Conservation (phyloP, 2,329 filamentous ascomycete genomes). For the Zalaria sp. region DNA sequence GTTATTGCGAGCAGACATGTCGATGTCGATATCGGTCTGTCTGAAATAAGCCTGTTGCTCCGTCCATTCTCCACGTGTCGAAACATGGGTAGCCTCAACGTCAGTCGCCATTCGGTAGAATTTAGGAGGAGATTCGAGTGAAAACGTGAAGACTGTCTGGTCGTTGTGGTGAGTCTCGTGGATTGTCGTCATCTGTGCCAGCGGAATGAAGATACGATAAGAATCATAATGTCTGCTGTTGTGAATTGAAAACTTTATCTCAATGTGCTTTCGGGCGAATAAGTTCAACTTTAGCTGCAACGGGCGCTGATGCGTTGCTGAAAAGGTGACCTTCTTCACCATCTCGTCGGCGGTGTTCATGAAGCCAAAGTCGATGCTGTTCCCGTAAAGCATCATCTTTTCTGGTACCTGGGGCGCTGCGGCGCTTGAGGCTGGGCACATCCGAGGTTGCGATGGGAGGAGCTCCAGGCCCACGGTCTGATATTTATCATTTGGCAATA, state of each 20-base stretch:
- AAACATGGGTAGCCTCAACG: slow-evolving; percentile 24
- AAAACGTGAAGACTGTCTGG: slow-evolving; percentile 15
- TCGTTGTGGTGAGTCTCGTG: background rate
- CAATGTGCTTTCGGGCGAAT: background rate
- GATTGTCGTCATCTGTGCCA: slow-evolving; percentile 1
- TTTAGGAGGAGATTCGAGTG: slow-evolving; percentile 24
- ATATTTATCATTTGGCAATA: background rate
- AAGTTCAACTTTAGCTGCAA: background rate
- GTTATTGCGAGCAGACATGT: slow-evolving; percentile 8
- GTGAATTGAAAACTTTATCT: background rate
- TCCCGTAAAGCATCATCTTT: too few relatives aligned
- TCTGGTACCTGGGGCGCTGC: too few relatives aligned
- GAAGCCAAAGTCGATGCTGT: background rate
- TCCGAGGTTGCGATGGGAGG: background rate
- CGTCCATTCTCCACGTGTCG: slow-evolving; percentile 32
- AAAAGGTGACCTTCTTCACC: background rate
- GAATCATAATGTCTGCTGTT: background rate
- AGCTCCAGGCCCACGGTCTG: background rate
- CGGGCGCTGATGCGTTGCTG: too few relatives aligned
- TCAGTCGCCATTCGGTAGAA: slow-evolving; percentile 27
- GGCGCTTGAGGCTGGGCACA: too few relatives aligned
- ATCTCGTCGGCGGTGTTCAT: background rate
- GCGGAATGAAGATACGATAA: background rate
- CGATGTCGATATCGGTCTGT: slow-evolving; percentile 47
- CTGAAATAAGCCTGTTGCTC: slow-evolving; percentile 46